Base-by-base conservation (phyloP, 164 flowering plant genomes). In the Nelumbo lutea region DNA sequence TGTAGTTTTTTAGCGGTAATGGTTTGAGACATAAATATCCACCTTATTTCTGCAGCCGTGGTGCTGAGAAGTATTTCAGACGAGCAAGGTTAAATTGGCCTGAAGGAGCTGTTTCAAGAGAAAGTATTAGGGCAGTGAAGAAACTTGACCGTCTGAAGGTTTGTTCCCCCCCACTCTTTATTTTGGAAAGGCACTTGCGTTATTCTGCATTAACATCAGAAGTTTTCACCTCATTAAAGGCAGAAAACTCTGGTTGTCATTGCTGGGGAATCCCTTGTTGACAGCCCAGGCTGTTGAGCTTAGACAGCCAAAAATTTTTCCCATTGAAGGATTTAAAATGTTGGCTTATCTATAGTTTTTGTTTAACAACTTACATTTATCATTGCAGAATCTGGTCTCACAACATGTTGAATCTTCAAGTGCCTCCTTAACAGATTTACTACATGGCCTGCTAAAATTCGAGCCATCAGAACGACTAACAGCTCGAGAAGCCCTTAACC, bases 41-140 rank as follows among this genome's bases (percentile, higher is more conserved):
- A 11, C 39, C 41, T 50, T 68, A 15, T 60, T 46, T 63, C 43
- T 72, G 72, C 76, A 93, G 98, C 73, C 80, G 81, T 53, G 79
- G 79, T 45, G 82, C 87, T 15, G 89, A 90, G 59, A 86, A 86
- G 40, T 90, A 88, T 72, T 81, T 90, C 75, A 83, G 83, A 73
- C 74, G 84, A 42, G 69, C 76, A n/a, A 68, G 88, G 13, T 73
- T 92, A 62, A 82, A 90, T 73, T 92, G 97, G 98, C 98, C 96
- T 3, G 96, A 86, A 77, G 95, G 96, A 68, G 98, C 98, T 5
- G 80, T 68, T 52, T 90, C 98, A 7, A 85, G 96, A 69, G 93
- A 90, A 71, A 93, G 98, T 70, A 87, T 87, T 61, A 81, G 84
- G 71, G 90, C 93, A 61, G 96, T 93, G 38, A 79, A 73, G 68